A percentile compares a stretch with the other conserved stretches of the same genome.
Conservation (phyloP, 805 yeast species). For the Sugiyamaella boreocaroliniensis region DNA sequence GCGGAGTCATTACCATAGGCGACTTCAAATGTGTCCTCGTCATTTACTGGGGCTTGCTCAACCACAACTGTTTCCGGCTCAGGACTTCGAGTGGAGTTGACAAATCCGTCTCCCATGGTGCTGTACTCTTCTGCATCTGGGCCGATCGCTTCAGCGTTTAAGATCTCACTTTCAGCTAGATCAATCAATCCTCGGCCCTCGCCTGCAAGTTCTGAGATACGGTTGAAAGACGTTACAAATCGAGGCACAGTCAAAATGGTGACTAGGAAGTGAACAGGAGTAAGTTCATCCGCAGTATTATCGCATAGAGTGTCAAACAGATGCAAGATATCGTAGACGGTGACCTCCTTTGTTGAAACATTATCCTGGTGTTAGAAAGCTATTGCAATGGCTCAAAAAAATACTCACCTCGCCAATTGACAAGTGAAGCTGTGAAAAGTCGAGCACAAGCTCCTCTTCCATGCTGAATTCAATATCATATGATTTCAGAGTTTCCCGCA, state of each 20-base stretch:
- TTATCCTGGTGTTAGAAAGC: background rate
- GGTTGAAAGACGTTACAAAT: background rate
- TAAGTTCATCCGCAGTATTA: background rate
- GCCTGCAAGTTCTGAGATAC: background rate
- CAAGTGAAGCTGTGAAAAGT: conserved; percentile 20
- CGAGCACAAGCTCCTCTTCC: conserved; percentile 20
- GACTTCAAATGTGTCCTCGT: too few species aligned
- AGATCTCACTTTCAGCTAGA: background rate
- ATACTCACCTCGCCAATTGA: conserved; percentile 19
- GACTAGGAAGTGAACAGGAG: background rate
- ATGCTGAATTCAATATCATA: conserved; percentile 5
- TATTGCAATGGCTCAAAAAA: background rate
- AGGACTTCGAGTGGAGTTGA: too few species aligned
- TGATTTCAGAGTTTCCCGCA: conserved; percentile 12
- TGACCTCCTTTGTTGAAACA: background rate
- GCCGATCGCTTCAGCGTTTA: background rate
- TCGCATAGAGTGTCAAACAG: background rate
- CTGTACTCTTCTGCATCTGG: background rate
- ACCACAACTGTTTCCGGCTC: too few species aligned
- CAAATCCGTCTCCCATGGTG: background rate
- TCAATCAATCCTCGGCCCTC: background rate
- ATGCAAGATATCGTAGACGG: background rate
- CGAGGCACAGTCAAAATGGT: background rate
- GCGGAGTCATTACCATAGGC: too few species aligned
- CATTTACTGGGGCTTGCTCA: too few species aligned